These are phyloP conservation scores for Anisodus tanguticus DNA, from an alignment of 257 asterid genomes.

Conservation along the genomic window DNA sequence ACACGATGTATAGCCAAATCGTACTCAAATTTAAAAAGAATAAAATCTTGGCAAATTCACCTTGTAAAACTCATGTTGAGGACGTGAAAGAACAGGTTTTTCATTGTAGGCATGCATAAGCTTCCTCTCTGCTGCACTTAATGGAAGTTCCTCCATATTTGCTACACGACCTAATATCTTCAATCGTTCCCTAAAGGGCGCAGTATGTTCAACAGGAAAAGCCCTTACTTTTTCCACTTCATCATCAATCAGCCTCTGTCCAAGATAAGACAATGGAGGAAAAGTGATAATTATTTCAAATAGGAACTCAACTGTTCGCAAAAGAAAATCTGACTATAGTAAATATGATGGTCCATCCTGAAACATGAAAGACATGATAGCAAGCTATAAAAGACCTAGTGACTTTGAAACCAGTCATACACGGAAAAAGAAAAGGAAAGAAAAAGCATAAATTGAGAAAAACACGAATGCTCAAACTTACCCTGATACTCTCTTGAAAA, in stretches of 20 bases:
- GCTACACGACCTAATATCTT: constrained; percentile 91
- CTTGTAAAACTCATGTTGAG: constrained; percentile 84
- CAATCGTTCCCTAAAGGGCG: constrained; percentile 83
- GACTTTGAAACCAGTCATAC: neutral
- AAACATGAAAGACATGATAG: neutral
- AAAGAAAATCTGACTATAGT: neutral
- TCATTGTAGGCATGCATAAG: constrained; percentile 93
- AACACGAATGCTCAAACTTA: constrained; percentile 33
- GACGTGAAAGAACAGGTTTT: constrained; percentile 98
- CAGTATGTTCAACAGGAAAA: constrained; percentile 67
- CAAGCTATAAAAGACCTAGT: neutral
- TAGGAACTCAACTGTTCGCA: neutral
- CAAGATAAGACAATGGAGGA: neutral
- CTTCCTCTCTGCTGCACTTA: constrained; percentile 90
- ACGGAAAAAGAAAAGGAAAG: constrained; percentile 23
- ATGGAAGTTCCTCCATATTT: constrained; percentile 84
- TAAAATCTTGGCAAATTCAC: constrained; percentile 39
- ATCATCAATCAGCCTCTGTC: constrained; percentile 74
- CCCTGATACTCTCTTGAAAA: constrained; percentile 57
- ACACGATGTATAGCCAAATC: neutral
- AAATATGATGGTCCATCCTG: neutral
- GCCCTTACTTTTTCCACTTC: constrained; percentile 86
- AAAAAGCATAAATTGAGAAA: neutral
- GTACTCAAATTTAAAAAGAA: neutral
- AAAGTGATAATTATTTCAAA: constrained; percentile 13